These are phyloP conservation scores for Acacia pycnantha DNA, from an alignment of 331 rosid genomes.

Conservation along the genomic window DNA sequence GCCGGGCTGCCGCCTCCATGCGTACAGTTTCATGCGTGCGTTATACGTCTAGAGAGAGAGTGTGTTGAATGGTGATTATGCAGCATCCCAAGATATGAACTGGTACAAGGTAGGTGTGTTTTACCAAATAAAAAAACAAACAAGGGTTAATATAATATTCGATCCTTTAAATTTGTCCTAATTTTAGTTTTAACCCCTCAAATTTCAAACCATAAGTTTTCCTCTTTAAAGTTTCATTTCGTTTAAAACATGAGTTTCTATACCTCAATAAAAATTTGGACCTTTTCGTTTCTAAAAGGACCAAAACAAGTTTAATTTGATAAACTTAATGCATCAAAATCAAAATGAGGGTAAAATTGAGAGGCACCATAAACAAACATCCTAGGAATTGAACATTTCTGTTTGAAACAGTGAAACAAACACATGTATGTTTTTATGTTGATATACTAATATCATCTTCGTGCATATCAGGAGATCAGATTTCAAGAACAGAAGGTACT, in stretches of 20 bases:
- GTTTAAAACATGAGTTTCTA: too few relatives aligned
- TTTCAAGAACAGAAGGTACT: background rate
- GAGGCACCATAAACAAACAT: background rate
- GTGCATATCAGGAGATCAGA: background rate
- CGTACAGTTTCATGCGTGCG: background rate
- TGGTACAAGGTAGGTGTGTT: background rate
- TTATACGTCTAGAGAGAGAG: background rate
- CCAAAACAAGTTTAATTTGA: too few relatives aligned
- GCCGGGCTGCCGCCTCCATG: background rate
- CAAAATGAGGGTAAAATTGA: too few relatives aligned
- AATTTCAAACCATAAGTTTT: too few relatives aligned
- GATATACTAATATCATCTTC: background rate
- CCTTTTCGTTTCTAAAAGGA: fast-evolving
- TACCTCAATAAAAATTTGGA: too few relatives aligned
- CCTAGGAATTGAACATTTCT: background rate
- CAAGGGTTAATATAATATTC: too few relatives aligned
- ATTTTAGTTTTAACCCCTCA: too few relatives aligned
- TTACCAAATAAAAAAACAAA: background rate
- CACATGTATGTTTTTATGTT: background rate
- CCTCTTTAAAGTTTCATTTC: too few relatives aligned
- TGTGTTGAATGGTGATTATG: background rate
- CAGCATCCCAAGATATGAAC: background rate
- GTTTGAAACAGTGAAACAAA: background rate
- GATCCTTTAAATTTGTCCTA: too few relatives aligned
- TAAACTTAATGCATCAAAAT: too few relatives aligned